A percentile compares a stretch with the other conserved stretches of the same genome.
These are phyloP conservation scores for Termitomyces sp. DNA, from an alignment of 768 basidiomycete genomes.

Conservation along the genomic window DNA sequence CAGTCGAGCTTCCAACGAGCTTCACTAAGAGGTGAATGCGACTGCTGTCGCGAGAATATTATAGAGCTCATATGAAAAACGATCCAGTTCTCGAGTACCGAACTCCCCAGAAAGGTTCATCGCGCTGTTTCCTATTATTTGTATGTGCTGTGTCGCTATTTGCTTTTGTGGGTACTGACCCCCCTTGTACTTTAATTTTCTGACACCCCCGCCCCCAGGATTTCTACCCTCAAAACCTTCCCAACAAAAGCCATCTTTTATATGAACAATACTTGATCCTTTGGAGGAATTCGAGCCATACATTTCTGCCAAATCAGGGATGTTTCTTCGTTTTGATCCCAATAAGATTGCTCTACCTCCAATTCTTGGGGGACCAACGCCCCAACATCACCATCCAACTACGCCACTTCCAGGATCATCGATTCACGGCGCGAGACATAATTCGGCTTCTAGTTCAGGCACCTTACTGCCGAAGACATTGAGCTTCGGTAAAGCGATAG, in stretches of 20 bases:
- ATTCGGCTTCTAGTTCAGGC: slow-evolving; percentile 3
- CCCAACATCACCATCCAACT: slow-evolving; percentile 8
- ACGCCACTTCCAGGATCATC: slow-evolving; percentile 9
- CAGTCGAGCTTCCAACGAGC: no score
- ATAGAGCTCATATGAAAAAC: no score
- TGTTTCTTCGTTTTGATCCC: slow-evolving; percentile 20
- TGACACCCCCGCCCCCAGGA: no score
- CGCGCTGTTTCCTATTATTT: background rate
- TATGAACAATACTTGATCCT: background rate
- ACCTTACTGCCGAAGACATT: slow-evolving; percentile 12
- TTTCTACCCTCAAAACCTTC: background rate
- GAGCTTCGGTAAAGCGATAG: slow-evolving; percentile 20
- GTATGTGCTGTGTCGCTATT: background rate
- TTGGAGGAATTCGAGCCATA: background rate
- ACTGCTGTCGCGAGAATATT: no score
- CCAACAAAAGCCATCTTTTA: background rate
- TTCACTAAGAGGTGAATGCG: no score
- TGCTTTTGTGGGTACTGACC: background rate
- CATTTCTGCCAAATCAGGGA: background rate
- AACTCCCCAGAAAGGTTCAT: background rate
- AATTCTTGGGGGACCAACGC: slow-evolving; percentile 19
- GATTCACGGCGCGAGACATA: slow-evolving; percentile 9
- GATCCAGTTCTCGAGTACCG: no score
- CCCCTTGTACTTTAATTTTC: background rate
- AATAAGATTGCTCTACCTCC: slow-evolving; percentile 18